Conservation (phyloP, 2,329 filamentous ascomycete genomes). For the Dichotomopilus funicola region DNA sequence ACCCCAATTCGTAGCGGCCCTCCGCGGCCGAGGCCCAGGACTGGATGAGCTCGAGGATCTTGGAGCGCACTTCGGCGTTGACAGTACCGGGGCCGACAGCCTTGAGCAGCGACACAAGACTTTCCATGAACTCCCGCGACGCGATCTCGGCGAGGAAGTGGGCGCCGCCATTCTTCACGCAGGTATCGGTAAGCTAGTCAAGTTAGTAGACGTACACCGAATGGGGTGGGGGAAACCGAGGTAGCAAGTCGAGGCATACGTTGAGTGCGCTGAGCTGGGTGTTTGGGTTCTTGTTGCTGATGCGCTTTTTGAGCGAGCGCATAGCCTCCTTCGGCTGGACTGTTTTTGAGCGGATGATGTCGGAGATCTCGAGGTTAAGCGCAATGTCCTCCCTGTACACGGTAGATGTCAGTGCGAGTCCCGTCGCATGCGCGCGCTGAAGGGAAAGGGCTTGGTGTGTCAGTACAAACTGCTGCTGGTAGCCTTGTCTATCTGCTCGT, state of each 20-base stretch:
- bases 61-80: conserved; percentile 78
- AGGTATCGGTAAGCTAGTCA: conserved; percentile 81
- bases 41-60: conserved; percentile 91
- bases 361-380: conserved; percentile 95
- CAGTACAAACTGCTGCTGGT: conserved; percentile 87
- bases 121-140: conserved; percentile 97
- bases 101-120: conserved; percentile 82
- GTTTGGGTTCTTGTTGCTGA: conserved; percentile 97
- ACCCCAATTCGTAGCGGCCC: conserved; percentile 71
- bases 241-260: conserved; percentile 42
- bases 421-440: neutral
- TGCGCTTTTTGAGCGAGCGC: conserved; percentile 87
- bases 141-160: conserved; percentile 96
- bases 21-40: conserved; percentile 88
- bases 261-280: conserved; percentile 91
- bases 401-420: conserved; percentile 3
- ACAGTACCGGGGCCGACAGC: conserved; percentile 66
- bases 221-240: neutral
- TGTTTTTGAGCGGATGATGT: conserved; percentile 93
- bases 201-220: conserved; percentile 10
- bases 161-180: conserved; percentile 93
- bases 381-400: conserved; percentile 79
- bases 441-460: neutral
- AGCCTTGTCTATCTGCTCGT: conserved; percentile 94
- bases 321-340: conserved; percentile 97